Base-by-base conservation (phyloP, 2,329 filamentous ascomycete species). In the Penicillium sclerotiorum region DNA sequence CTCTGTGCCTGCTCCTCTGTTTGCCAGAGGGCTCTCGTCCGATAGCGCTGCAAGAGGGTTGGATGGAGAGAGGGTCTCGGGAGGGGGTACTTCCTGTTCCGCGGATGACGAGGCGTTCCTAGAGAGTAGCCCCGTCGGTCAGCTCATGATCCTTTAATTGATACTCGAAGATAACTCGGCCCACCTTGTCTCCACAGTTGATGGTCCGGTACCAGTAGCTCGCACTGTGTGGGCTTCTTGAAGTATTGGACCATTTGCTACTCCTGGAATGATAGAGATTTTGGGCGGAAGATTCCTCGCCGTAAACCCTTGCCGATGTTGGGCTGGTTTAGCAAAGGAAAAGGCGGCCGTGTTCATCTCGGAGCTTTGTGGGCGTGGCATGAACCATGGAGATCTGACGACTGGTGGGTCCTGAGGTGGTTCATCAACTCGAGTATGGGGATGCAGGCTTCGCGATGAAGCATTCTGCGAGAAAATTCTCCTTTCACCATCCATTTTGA, bases 271-370 rank as follows among this genome's bases (percentile, higher is more conserved):
- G 8, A 49, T 25, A 3, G 46, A 21, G 12, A 40, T 8, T 12
- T 50, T 48, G 17, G 51, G 62, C 20, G 45, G n/a, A 6, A 55
- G 22, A 8, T 46, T 36, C 35, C 57, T 57, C 12, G 66, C 53
- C 1, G 62, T 60, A 30, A 67, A 67, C 1, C 43, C 46, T 25
- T 58, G 64, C 18, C 47, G 57, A 35, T 58, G 53, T 23, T 54
- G 57, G 17, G 46, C 55, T 20, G 68, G 70, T 43, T 63, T 70
- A 13, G 64, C 54, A 49, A 73, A 73, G 5, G 62, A 66, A 47
- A 73, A 71, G 1, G 54, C 55, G 8, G 57, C 30, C 15, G 57
- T 38, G 36, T 72, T 63, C 20, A 67, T 50, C 1, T 57, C 62
- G 6, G 64, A 65, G 35, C 59, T 69, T 17, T 57, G 45, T 11